phyloP scores from a whole-genome alignment of 345 rosid genomes.

The Eucalyptus guilfoylei region DNA sequence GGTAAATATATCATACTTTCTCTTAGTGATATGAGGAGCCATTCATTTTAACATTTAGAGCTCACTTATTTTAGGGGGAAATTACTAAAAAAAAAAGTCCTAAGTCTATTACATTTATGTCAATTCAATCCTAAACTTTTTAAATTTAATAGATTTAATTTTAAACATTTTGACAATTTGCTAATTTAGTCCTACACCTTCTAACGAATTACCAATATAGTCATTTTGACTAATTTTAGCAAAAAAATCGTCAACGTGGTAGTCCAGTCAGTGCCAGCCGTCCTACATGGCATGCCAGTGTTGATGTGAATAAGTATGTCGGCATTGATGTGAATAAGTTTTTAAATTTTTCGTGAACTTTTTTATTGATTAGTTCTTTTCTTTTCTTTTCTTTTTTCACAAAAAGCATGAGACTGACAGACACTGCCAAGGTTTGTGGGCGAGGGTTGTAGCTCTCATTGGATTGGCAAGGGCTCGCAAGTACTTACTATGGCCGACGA shows the following conservation, averaged over 20 bases:
- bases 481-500: too few species aligned
- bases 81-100: too few species aligned
- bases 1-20: background rate
- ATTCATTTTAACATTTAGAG: background rate
- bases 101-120: too few species aligned
- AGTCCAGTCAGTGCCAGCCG: accelerated
- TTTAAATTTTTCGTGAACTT: background rate
- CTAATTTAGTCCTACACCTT: too few species aligned
- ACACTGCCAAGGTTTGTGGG: background rate
- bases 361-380: too few species aligned
- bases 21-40: background rate
- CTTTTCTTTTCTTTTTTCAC: background rate
- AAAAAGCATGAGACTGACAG: accelerated
- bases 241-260: accelerated
- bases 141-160: too few species aligned
- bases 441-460: too few species aligned
- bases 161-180: too few species aligned
- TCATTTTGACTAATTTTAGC: background rate
- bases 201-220: too few species aligned
- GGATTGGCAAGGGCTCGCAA: background rate
- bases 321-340: accelerated
- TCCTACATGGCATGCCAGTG: accelerated
- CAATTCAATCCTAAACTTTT: too few species aligned
- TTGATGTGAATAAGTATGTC: background rate
- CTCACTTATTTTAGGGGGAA: background rate